A percentile compares a stretch with the other conserved stretches of the same genome.
Evolutionary conservation across 179 eudicot genomes (phyloP).

Genomic region (Pouteria campechiana): DNA sequence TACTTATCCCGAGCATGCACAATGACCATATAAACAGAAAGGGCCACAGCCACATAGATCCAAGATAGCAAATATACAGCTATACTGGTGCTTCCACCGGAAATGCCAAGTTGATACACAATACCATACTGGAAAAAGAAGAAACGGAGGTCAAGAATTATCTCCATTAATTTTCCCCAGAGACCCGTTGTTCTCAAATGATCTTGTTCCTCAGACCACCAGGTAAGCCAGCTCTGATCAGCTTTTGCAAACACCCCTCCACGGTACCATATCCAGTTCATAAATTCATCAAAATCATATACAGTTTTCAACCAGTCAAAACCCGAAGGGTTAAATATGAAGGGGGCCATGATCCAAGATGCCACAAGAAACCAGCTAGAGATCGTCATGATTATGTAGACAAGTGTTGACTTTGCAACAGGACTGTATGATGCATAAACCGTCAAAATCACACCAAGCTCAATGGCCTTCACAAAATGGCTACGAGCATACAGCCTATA

Average conservation of each 20-base stretch:
- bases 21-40: slow-evolving; percentile 28
- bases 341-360: slow-evolving; percentile 82
- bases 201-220: slow-evolving; percentile 95
- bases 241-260: slow-evolving; percentile 70
- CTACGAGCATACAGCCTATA: slow-evolving; percentile 77
- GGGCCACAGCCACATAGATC: slow-evolving; percentile 57
- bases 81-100: slow-evolving; percentile 53
- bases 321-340: slow-evolving; percentile 77
- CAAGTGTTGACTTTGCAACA: slow-evolving; percentile 56
- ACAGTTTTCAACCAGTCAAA: slow-evolving; percentile 94
- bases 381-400: slow-evolving; percentile 69
- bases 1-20: slow-evolving; percentile 56
- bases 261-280: slow-evolving; percentile 80
- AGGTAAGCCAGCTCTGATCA: slow-evolving; percentile 85
- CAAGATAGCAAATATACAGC: slow-evolving; percentile 73
- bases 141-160: slow-evolving; percentile 62
- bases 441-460: slow-evolving; percentile 72
- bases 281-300: slow-evolving; percentile 73
- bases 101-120: slow-evolving; percentile 71
- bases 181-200: slow-evolving; percentile 83
- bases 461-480: slow-evolving; percentile 87
- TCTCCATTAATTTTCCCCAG: slow-evolving; percentile 72
- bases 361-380: slow-evolving; percentile 82
- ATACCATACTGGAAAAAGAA: slow-evolving; percentile 93
- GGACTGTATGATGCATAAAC: slow-evolving; percentile 72